Conservation (phyloP, 148 eudicot species). For the Persicaria tinctoria region DNA sequence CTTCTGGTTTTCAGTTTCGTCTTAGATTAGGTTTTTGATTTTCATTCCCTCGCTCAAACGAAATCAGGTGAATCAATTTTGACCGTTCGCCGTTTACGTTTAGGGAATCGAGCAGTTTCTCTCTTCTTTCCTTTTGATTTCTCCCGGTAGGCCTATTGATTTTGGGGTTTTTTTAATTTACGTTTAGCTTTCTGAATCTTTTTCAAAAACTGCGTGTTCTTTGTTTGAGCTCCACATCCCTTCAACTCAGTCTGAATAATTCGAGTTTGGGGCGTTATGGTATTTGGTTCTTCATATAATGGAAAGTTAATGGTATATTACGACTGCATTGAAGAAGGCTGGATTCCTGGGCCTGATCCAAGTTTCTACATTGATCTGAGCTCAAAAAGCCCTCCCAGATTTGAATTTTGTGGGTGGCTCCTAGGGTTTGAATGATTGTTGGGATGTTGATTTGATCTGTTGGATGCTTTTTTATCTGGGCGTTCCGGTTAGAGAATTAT, state of each 20-base stretch:
- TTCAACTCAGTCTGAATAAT: not conserved
- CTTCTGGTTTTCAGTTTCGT: not conserved
- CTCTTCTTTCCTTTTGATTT: not conserved
- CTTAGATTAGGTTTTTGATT: not conserved
- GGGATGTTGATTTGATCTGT: not conserved
- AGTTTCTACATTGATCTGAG: not conserved
- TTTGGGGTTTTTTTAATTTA: not conserved
- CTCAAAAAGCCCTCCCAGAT: not conserved
- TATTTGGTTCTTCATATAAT: too few species aligned
- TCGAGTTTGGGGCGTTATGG: not conserved
- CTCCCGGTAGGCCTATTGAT: not conserved
- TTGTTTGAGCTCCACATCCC: not conserved
- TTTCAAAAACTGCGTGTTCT: not conserved
- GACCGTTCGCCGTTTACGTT: not conserved
- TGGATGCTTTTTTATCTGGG: conserved; percentile 15
- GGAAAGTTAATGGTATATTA: not conserved
- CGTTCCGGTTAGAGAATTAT: not conserved
- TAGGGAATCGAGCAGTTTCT: not conserved
- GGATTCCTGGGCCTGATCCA: not conserved
- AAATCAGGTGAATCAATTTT: not conserved
- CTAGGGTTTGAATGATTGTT: not conserved
- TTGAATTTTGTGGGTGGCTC: not conserved
- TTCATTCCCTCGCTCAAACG: not conserved
- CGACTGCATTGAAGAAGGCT: not conserved
- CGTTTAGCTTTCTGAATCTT: not conserved